phyloP scores from a whole-genome alignment of 495 filamentous ascomycete genomes.

The Xylaria castorea region DNA sequence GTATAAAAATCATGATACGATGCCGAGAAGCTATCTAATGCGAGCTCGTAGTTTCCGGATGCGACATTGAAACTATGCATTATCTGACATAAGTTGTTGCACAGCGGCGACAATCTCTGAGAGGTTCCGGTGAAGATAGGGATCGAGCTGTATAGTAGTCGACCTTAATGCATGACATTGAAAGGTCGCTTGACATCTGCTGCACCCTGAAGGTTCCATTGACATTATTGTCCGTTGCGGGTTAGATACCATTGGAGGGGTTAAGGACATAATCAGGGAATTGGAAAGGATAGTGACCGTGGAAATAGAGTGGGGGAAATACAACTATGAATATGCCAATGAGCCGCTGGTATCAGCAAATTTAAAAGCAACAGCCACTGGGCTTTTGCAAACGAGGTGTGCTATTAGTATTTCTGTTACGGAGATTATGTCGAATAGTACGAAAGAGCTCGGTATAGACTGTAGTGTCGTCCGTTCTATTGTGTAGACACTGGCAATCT shows the following conservation, averaged over 20 bases:
- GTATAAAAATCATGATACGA: not conserved
- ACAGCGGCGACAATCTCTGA: not conserved
- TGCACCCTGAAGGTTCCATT: not conserved
- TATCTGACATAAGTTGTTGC: slow-evolving; percentile 6
- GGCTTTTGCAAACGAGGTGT: not conserved
- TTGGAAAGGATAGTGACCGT: not conserved
- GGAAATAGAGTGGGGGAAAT: not conserved
- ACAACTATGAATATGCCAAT: not conserved
- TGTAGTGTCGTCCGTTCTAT: not conserved
- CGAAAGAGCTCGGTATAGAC: not conserved
- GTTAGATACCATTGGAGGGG: not conserved
- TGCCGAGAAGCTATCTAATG: slow-evolving; percentile 9
- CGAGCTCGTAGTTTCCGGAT: not conserved
- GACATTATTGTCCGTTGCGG: slow-evolving; percentile 3
- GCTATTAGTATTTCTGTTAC: not conserved
- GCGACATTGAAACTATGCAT: slow-evolving; percentile 9
- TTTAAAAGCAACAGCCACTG: not conserved
- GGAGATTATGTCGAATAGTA: not conserved
- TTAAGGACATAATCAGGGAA: not conserved
- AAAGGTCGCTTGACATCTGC: slow-evolving; percentile 1
- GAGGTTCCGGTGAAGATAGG: not conserved
- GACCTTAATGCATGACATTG: slow-evolving; percentile 8
- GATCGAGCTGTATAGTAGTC: not conserved
- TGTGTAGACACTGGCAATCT: not conserved
- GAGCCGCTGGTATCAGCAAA: not conserved